Conservation (phyloP, 2,329 filamentous ascomycete genomes). For the Emergomyces orientalis region DNA sequence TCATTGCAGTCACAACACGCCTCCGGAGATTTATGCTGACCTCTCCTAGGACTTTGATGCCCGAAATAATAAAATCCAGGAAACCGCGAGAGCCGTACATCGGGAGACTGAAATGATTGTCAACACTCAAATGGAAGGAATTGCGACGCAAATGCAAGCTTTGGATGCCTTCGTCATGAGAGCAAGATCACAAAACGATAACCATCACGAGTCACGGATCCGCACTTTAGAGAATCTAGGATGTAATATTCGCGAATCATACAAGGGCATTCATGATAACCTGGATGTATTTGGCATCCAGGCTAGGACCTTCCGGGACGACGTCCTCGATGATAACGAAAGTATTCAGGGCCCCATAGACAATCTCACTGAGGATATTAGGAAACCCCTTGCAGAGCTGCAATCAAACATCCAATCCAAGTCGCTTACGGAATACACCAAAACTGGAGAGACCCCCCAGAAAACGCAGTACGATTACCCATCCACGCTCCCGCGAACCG, state of each 20-base stretch:
- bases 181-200: conserved; percentile 69
- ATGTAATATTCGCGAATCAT: conserved; percentile 61
- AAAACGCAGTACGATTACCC: conserved; percentile 76
- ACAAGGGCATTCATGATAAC: conserved; percentile 59
- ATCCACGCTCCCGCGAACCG: conserved; percentile 66
- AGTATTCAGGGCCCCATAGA: conserved; percentile 53
- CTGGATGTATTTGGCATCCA: conserved; percentile 60
- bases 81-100: conserved; percentile 77
- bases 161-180: conserved; percentile 84
- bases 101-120: conserved; percentile 84
- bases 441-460: conserved; percentile 78
- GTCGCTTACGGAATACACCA: conserved; percentile 65
- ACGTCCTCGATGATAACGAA: conserved; percentile 53
- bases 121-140: conserved; percentile 75
- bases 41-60: conserved; percentile 10
- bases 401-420: conserved; percentile 58
- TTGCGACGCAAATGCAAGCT: conserved; percentile 78
- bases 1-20: conserved; percentile 11
- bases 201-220: conserved; percentile 61
- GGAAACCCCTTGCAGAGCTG: conserved; percentile 61
- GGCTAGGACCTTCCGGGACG: conserved; percentile 57
- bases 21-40: conserved; percentile 6
- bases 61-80: conserved; percentile 66
- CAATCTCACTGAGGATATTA: conserved; percentile 50
- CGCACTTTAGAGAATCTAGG: conserved; percentile 59